Percentiles rank a stretch among this genome's conserved stretches.
phyloP scores from a whole-genome alignment of 1,139 yeast genomes.

The Saccharomyces hybrid region DNA sequence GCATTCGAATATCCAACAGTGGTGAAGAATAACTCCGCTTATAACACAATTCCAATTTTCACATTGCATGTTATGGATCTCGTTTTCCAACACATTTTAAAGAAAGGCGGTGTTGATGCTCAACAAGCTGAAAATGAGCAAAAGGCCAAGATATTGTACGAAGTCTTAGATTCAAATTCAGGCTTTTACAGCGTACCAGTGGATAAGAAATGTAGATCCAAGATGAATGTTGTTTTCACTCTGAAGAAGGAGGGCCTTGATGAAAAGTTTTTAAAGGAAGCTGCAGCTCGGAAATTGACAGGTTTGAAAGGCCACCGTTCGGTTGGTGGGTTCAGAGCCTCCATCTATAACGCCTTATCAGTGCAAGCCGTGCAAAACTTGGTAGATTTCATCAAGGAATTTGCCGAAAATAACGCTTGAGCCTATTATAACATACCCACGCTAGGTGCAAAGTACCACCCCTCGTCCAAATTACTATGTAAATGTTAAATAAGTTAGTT shows the following conservation, averaged over 20 bases:
- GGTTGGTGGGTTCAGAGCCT: constrained; percentile 94
- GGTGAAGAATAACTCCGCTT: constrained; percentile 81
- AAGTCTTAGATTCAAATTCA: constrained; percentile 58
- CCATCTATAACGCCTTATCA: constrained; percentile 80
- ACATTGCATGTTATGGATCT: constrained; percentile 78
- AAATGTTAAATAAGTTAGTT: not conserved
- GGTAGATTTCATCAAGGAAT: constrained; percentile 51
- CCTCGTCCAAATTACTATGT: not conserved
- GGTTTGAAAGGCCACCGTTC: constrained; percentile 96
- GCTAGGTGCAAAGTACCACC: not conserved
- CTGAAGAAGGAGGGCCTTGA: constrained; percentile 56
- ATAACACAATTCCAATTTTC: constrained; percentile 91
- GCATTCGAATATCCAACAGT: constrained; percentile 84
- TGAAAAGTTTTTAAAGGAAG: constrained; percentile 55
- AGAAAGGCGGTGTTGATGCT: constrained; percentile 50
- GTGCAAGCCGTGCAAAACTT: constrained; percentile 55
- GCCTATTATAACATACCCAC: not conserved
- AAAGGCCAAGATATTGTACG: constrained; percentile 59
- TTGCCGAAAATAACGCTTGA: constrained; percentile 40
- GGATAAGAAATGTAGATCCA: constrained; percentile 54
- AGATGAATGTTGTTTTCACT: constrained; percentile 91
- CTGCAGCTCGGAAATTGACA: constrained; percentile 47
- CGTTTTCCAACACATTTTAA: constrained; percentile 56
- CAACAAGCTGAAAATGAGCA: constrained; percentile 52
- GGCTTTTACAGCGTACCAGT: constrained; percentile 61